Conservation (phyloP, 2,329 filamentous ascomycete genomes). For the Trichoderma pleuroti region DNA sequence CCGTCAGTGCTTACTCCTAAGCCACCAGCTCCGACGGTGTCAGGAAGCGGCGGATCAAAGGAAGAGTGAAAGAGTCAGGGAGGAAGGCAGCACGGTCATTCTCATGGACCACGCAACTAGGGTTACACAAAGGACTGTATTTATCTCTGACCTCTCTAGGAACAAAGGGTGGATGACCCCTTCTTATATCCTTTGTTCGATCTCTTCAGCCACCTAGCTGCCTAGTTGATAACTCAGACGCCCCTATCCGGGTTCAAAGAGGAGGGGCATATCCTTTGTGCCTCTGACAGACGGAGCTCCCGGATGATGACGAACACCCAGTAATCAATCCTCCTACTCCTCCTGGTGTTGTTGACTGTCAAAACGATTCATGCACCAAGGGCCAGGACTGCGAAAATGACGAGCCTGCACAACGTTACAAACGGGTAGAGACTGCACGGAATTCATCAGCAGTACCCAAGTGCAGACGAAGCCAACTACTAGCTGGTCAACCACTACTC, state of each 20-base stretch:
- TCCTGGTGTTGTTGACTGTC: background rate
- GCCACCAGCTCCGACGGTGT: background rate
- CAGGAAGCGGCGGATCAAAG: no score
- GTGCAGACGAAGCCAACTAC: background rate
- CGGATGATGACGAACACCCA: background rate
- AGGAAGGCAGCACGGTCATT: no score
- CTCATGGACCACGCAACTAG: no score
- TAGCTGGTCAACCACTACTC: constrained; percentile 7
- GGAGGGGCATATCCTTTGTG: no score
- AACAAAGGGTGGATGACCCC: no score
- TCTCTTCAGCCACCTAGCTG: no score
- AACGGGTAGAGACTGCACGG: background rate
- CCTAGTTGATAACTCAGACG: no score
- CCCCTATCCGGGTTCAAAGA: no score
- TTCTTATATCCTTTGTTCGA: no score
- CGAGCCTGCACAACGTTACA: constrained; percentile 4
- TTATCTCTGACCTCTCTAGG: no score
- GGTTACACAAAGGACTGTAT: no score
- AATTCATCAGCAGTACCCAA: constrained; percentile 4
- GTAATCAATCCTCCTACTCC: background rate
- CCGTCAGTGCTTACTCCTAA: background rate
- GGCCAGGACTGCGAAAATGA: background rate
- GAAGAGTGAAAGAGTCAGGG: no score
- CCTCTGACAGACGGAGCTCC: background rate
- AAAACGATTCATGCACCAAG: background rate